A percentile compares a stretch with the other conserved stretches of the same genome.
Conservation (phyloP, 2,329 filamentous ascomycete genomes). For the Aspergillus fijiensis region DNA sequence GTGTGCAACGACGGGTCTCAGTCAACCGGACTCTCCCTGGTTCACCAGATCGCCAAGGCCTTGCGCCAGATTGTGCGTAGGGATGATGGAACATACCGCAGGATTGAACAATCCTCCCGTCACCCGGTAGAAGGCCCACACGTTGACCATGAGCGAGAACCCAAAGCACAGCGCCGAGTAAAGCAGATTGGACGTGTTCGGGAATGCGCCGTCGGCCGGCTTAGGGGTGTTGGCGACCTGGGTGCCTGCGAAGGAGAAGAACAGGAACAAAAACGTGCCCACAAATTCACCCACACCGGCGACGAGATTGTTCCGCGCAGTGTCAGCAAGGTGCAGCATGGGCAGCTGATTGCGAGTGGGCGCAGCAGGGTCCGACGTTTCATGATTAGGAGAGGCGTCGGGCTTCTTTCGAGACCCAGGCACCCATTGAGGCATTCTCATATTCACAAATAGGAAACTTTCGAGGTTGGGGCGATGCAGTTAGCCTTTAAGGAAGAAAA, state of each 20-base stretch:
- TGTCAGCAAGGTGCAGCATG: conserved; percentile 37
- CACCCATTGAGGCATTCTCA: neutral
- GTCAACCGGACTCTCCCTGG: neutral
- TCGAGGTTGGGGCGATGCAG: no score
- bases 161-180: conserved; percentile 49
- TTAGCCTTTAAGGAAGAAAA: no score
- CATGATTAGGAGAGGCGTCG: neutral
- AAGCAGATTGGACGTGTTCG: conserved; percentile 39
- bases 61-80: no score
- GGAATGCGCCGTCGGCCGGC: conserved; percentile 31
- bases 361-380: neutral
- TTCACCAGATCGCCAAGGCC: no score
- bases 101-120: conserved; percentile 55
- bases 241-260: conserved; percentile 49
- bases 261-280: conserved; percentile 53
- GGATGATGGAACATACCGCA: conserved; percentile 33
- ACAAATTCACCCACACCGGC: conserved; percentile 52
- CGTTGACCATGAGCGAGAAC: conserved; percentile 52
- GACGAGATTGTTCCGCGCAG: conserved; percentile 46
- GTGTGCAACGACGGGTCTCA: neutral
- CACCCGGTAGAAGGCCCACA: conserved; percentile 56
- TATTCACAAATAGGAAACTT: neutral
- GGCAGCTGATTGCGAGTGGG: conserved; percentile 25
- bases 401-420: neutral
- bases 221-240: conserved; percentile 47